Base-by-base conservation (phyloP, 2,329 filamentous ascomycete genomes). In the Biscogniauxia mediterranea region DNA sequence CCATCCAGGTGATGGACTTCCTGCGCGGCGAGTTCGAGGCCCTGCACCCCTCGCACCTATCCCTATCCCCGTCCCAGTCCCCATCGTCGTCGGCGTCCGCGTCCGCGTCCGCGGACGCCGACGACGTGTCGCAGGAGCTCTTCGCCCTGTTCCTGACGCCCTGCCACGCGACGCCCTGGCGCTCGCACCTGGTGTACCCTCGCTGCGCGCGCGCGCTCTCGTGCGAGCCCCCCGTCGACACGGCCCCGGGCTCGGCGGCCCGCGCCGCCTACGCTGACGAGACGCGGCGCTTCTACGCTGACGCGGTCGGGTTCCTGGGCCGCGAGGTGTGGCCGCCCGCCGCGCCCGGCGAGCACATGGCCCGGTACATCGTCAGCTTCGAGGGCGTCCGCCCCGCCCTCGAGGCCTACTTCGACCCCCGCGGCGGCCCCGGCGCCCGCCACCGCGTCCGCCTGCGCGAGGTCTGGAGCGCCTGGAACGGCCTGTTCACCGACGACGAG, bases 81-180 rank as follows among this genome's bases (percentile, higher is more conserved):
- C n/a, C n/a, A n/a, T n/a, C n/a, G n/a, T n/a, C n/a, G n/a, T n/a
- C n/a, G n/a, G n/a, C n/a, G n/a, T n/a, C n/a, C n/a, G n/a, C n/a
- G n/a, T 68, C 66, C 0, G 68, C 68, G 11, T 67, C 71, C 23
- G 2, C 7, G 55, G 58, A 66, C 56, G 62, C 69, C 23, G 66
- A 70, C 56, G 50, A 64, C 52, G 69, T 66, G 23, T 61, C 62
- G n/a, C 68, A 78, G 42, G 82, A 85, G 61, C 80, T 87, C 11
- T 89, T 88, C 69, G 86, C 89, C 38, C 89, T 90, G 20, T 97
- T 98, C 77, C 83, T 99, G 23, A 96, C 93, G 84, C 95, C 95
- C 9, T 99, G 95, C 78, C 95, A 99, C 80, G 91, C 90, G 66
- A 98, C 94, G 0, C 94, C 95, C 2, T 98, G 95, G 94, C 90